Percentiles rank a stretch among this genome's conserved stretches.
These are phyloP conservation scores for Lablab purpureus DNA, from an alignment of 306 rosid species.

Conservation along the genomic window DNA sequence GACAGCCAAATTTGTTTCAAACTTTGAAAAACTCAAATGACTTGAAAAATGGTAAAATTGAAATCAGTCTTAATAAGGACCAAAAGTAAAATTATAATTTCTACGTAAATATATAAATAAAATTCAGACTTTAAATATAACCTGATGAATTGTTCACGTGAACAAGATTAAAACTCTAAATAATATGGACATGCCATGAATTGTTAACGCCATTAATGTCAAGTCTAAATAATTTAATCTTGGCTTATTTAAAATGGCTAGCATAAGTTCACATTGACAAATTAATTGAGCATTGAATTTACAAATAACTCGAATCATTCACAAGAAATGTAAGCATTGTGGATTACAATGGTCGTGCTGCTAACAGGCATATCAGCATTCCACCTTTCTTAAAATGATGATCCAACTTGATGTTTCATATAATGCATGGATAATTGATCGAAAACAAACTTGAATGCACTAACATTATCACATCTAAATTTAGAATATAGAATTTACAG, in stretches of 20 bases:
- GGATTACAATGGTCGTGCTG: no score
- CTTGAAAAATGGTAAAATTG: not conserved
- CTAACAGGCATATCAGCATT: not conserved
- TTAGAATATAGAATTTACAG: not conserved
- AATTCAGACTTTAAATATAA: not conserved
- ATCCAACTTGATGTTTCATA: slow-evolving; percentile 13
- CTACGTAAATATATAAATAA: not conserved
- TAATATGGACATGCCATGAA: not conserved
- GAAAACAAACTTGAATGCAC: not conserved
- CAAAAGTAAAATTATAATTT: not conserved
- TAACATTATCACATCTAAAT: not conserved
- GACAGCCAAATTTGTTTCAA: not conserved
- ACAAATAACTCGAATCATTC: no score
- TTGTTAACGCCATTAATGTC: not conserved
- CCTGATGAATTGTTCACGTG: no score
- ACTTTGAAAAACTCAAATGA: not conserved
- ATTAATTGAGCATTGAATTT: not conserved
- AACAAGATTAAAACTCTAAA: not conserved
- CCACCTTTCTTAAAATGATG: slow-evolving; percentile 1
- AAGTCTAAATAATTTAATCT: not conserved
- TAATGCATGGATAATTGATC: not conserved
- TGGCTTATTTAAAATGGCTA: not conserved
- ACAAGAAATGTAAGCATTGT: no score
- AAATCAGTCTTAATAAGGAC: no score
- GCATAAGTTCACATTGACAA: not conserved